These are phyloP conservation scores for Populus euphratica DNA, from an alignment of 345 rosid genomes.

Conservation along the genomic window DNA sequence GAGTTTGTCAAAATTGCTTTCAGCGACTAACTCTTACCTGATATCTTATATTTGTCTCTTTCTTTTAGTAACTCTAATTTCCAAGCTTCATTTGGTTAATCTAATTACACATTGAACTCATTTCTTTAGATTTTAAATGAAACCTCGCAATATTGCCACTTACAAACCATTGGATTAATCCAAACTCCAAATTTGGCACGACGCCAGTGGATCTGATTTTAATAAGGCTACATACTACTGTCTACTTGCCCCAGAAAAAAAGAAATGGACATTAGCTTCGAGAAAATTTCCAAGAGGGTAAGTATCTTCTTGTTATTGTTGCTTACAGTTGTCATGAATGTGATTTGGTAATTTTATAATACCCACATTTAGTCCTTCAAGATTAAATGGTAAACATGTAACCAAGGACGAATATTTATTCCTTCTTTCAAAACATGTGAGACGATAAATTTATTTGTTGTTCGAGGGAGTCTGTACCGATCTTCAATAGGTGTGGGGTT, in stretches of 20 bases:
- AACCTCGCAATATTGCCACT: background rate
- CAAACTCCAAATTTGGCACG: background rate
- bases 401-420: background rate
- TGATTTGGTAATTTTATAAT: background rate
- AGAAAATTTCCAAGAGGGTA: background rate
- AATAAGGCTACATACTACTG: background rate
- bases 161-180: background rate
- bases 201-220: slow-evolving; percentile 15
- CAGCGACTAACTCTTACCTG: background rate
- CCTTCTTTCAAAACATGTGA: slow-evolving; percentile 11
- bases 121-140: background rate
- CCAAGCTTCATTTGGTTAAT: background rate
- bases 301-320: background rate
- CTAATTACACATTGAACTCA: background rate
- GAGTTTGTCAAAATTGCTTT: background rate
- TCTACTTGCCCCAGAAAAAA: slow-evolving; percentile 1
- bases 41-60: background rate
- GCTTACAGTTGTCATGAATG: slow-evolving; percentile 20
- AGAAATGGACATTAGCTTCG: background rate
- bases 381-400: slow-evolving; percentile 2
- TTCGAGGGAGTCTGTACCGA: background rate
- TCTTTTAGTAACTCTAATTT: background rate
- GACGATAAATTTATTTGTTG: background rate
- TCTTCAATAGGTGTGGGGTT: background rate
- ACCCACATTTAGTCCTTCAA: background rate